These are phyloP conservation scores for Metschnikowia kofuensis DNA, from an alignment of 805 yeast species.

Conservation along the genomic window DNA sequence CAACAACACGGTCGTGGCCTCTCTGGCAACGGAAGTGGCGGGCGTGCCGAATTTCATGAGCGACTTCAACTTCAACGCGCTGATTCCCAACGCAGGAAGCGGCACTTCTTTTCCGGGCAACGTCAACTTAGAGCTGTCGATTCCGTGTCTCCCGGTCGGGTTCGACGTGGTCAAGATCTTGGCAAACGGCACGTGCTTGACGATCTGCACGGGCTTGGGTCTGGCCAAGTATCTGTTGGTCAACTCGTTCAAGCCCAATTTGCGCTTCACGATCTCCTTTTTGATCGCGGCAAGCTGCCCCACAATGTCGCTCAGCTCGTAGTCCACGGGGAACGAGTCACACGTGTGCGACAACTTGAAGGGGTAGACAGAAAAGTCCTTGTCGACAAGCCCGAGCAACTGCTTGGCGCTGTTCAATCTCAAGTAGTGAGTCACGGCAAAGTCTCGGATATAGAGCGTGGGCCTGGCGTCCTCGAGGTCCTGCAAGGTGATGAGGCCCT, in stretches of 20 bases:
- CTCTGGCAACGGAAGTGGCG: conserved; percentile 65
- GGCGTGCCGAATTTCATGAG: conserved; percentile 52
- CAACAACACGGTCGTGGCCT: conserved; percentile 70
- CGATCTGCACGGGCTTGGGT: conserved; percentile 67
- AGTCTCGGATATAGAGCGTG: conserved; percentile 80
- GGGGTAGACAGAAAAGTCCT: conserved; percentile 80
- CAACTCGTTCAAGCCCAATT: conserved; percentile 78
- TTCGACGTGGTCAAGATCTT: conserved; percentile 60
- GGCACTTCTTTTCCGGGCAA: conserved; percentile 76
- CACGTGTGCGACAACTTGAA: conserved; percentile 79
- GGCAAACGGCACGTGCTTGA: conserved; percentile 70
- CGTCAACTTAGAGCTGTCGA: conserved; percentile 61
- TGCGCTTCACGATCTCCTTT: conserved; percentile 54
- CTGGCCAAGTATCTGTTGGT: conserved; percentile 75
- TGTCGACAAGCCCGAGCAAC: conserved; percentile 68
- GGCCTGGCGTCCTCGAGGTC: conserved; percentile 65
- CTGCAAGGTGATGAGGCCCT: conserved; percentile 69
- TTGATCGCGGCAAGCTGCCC: conserved; percentile 46
- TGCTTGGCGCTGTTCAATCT: conserved; percentile 73
- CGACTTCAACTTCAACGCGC: conserved; percentile 64
- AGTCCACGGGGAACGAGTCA: conserved; percentile 55
- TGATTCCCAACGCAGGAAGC: conserved; percentile 68
- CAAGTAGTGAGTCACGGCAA: conserved; percentile 73
- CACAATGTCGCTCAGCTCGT: conserved; percentile 27
- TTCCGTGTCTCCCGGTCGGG: conserved; percentile 64